Evolutionary conservation across 345 rosid species (phyloP).

Genomic region (Populus pruinosa): DNA sequence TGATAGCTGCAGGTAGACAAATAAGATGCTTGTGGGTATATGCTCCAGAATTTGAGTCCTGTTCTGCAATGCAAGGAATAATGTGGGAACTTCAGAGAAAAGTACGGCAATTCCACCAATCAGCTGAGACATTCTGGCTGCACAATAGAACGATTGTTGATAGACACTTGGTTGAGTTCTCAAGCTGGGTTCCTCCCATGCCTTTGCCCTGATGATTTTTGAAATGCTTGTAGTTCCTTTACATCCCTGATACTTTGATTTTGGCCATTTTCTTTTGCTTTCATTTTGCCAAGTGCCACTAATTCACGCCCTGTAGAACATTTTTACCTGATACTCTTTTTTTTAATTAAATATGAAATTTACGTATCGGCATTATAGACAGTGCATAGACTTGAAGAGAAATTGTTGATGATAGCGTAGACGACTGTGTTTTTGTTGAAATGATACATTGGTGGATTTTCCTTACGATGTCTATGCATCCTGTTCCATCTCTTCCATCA

Average conservation of each 20-base stretch:
- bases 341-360: not conserved
- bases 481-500: not conserved
- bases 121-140: slow-evolving; percentile 93
- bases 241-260: not conserved
- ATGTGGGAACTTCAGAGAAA: slow-evolving; percentile 95
- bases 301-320: not conserved
- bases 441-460: not conserved
- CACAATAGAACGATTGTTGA: slow-evolving; percentile 71
- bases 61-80: slow-evolving; percentile 80
- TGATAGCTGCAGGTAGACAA: slow-evolving; percentile 67
- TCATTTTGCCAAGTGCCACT: not conserved
- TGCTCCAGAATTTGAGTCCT: slow-evolving; percentile 53
- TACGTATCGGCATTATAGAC: not conserved
- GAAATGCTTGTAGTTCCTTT: not conserved
- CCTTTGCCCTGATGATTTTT: slow-evolving; percentile 51
- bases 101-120: slow-evolving; percentile 85
- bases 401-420: not conserved
- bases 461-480: too few relatives aligned
- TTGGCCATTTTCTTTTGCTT: not conserved
- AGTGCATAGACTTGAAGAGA: not conserved
- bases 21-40: slow-evolving; percentile 82
- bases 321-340: not conserved
- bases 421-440: not conserved
- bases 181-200: slow-evolving; percentile 75
- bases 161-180: slow-evolving; percentile 61